A percentile compares a stretch with the other conserved stretches of the same genome.
These are phyloP conservation scores for Hypomontagnella submonticulosa DNA, from an alignment of 495 filamentous ascomycete species.

Conservation along the genomic window DNA sequence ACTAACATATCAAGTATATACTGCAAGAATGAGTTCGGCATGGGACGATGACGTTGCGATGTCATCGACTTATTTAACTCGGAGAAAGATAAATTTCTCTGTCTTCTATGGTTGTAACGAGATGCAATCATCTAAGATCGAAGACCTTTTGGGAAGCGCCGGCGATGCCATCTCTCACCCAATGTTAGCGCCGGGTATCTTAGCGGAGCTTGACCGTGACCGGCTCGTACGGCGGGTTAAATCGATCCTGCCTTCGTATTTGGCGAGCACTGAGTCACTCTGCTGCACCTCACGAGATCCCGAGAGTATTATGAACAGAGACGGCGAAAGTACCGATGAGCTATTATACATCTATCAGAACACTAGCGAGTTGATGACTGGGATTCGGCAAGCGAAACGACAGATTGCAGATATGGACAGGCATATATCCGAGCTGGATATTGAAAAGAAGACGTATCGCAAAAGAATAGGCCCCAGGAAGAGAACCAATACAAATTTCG, in stretches of 20 bases:
- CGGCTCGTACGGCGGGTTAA: constrained; percentile 8
- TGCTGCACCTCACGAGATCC: neutral
- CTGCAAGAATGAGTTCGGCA: constrained; percentile 19
- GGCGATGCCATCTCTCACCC: constrained; percentile 9
- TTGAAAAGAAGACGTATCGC: neutral
- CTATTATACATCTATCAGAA: constrained; percentile 1
- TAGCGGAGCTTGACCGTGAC: constrained; percentile 26
- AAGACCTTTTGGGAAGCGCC: neutral
- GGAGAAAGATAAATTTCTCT: constrained; percentile 14
- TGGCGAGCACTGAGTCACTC: neutral
- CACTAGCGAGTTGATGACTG: constrained; percentile 10
- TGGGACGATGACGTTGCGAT: constrained; percentile 23
- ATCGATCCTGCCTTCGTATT: neutral
- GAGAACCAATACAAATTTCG: neutral
- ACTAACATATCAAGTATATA: constrained; percentile 16
- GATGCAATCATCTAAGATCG: constrained; percentile 10
- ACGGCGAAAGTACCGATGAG: constrained; percentile 5
- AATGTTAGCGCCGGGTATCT: constrained; percentile 21
- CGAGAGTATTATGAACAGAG: neutral
- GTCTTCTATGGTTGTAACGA: constrained; percentile 34
- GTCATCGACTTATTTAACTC: constrained; percentile 25
- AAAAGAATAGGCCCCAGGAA: neutral
- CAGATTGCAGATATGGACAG: constrained; percentile 21
- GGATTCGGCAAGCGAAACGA: constrained; percentile 16
- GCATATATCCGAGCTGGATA: constrained; percentile 18